These are phyloP conservation scores for Oidium heveae DNA, from an alignment of 2,329 filamentous ascomycete genomes.

Conservation along the genomic window DNA sequence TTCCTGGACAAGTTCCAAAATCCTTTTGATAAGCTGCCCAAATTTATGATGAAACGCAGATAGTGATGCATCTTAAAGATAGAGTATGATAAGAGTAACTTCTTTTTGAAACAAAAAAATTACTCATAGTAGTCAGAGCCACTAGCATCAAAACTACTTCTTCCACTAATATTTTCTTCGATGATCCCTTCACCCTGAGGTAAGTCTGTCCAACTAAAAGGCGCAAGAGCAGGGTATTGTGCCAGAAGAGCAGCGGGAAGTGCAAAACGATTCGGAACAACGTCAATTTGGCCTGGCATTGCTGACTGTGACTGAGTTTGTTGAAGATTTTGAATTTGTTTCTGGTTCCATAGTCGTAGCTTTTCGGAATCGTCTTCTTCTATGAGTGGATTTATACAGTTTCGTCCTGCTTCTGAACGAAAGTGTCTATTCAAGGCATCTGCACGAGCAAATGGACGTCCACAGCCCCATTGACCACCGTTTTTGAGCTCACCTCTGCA, in stretches of 20 bases:
- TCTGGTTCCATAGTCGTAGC: conserved; percentile 49
- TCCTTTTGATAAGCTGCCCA: too few species aligned
- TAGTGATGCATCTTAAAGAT: too few species aligned
- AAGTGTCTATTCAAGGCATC: conserved; percentile 90
- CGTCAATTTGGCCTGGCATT: conserved; percentile 31
- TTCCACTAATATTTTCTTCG: conserved; percentile 52
- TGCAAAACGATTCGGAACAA: conserved; percentile 36
- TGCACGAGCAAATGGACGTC: conserved; percentile 75
- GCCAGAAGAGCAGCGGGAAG: conserved; percentile 73
- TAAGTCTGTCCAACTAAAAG: conserved; percentile 63
- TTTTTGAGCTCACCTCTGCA: conserved; percentile 77
- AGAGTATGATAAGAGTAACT: conserved; percentile 29
- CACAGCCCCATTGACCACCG: conserved; percentile 74
- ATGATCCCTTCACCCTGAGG: conserved; percentile 33
- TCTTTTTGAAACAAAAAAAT: conserved; percentile 30
- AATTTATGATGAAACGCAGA: too few species aligned
- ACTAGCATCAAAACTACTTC: conserved; percentile 60
- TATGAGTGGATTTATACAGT: conserved; percentile 90
- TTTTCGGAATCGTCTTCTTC: conserved; percentile 79
- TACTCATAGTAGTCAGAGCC: conserved; percentile 45
- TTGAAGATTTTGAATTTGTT: conserved; percentile 44
- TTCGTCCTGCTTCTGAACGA: conserved; percentile 76
- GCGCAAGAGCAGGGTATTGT: conserved; percentile 83
- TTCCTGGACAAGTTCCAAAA: too few species aligned
- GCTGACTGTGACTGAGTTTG: conserved; percentile 36